These are phyloP conservation scores for Russula sp. DNA, from an alignment of 768 basidiomycete genomes.

Conservation along the genomic window DNA sequence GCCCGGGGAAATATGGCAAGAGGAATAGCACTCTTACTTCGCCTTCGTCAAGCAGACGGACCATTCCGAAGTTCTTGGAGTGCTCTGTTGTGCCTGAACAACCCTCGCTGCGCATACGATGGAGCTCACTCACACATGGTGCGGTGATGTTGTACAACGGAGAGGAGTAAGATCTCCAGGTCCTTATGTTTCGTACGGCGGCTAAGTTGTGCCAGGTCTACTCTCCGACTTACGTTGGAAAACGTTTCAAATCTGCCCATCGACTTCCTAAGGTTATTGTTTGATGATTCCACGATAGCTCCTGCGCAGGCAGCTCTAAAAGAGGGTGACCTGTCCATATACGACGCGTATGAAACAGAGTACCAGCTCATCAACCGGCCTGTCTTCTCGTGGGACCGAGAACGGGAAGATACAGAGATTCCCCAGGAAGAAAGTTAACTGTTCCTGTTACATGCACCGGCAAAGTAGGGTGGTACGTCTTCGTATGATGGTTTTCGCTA, in stretches of 20 bases:
- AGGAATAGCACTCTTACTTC: constrained; percentile 35
- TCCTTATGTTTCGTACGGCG: neutral
- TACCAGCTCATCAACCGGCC: constrained; percentile 72
- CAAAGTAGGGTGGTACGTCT: constrained; percentile 85
- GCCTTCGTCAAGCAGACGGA: constrained; percentile 34
- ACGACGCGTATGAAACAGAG: constrained; percentile 89
- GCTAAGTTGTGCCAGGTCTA: constrained; percentile 53
- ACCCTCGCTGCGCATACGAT: constrained; percentile 80
- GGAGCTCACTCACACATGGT: constrained; percentile 88
- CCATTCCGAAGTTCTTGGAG: constrained; percentile 58
- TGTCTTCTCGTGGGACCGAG: constrained; percentile 70
- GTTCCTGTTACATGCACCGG: constrained; percentile 76
- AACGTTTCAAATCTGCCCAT: constrained; percentile 82
- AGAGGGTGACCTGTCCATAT: constrained; percentile 77
- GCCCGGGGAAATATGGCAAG: constrained; percentile 52
- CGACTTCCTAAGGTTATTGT: constrained; percentile 81
- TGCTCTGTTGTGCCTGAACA: constrained; percentile 84
- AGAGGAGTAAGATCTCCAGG: constrained; percentile 59
- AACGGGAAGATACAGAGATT: constrained; percentile 51
- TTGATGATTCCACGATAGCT: constrained; percentile 85
- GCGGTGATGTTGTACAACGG: constrained; percentile 95
- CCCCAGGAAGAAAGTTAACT: constrained; percentile 64
- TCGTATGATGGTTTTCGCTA: neutral
- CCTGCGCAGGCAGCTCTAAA: constrained; percentile 72
- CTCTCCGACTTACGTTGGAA: constrained; percentile 81